Percentiles rank a stretch among this genome's conserved stretches.
phyloP scores from a whole-genome alignment of 202 grass and related monocot genomes.

The Saccharum hybrid region DNA sequence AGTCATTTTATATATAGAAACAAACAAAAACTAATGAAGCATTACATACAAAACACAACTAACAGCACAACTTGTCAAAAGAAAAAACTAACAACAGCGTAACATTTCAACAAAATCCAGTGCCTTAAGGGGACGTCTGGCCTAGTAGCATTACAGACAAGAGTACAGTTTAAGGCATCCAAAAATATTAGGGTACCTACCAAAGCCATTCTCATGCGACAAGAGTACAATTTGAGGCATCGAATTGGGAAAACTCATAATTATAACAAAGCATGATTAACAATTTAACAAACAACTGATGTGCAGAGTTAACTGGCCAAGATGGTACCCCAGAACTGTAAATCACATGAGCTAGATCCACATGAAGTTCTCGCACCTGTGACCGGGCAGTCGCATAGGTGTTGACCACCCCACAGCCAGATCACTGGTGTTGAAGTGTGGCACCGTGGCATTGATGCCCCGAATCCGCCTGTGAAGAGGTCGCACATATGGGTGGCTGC shows the following conservation, averaged over 20 bases:
- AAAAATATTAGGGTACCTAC: constrained; percentile 50
- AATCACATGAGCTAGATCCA: background rate
- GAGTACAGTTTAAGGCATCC: constrained; percentile 26
- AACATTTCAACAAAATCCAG: background rate
- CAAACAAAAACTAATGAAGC: too few species aligned
- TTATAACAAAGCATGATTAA: background rate
- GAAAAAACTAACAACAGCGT: constrained; percentile 12
- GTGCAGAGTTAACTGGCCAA: background rate
- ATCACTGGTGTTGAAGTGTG: too few species aligned
- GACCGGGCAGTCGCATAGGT: background rate
- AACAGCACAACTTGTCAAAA: too few species aligned
- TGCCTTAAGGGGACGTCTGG: too few species aligned
- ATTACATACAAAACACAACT: constrained; percentile 5
- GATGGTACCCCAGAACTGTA: background rate
- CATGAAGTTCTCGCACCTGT: background rate
- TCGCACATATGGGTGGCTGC: background rate
- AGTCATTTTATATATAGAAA: too few species aligned
- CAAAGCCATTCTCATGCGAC: constrained; percentile 79
- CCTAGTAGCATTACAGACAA: background rate
- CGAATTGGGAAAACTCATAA: background rate
- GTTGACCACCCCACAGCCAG: background rate
- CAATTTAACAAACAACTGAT: too few species aligned
- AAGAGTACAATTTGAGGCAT: background rate
- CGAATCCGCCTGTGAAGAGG: background rate
- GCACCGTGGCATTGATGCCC: too few species aligned